phyloP scores from a whole-genome alignment of 1,139 yeast species.

The Yamadazyma diddensiae region DNA sequence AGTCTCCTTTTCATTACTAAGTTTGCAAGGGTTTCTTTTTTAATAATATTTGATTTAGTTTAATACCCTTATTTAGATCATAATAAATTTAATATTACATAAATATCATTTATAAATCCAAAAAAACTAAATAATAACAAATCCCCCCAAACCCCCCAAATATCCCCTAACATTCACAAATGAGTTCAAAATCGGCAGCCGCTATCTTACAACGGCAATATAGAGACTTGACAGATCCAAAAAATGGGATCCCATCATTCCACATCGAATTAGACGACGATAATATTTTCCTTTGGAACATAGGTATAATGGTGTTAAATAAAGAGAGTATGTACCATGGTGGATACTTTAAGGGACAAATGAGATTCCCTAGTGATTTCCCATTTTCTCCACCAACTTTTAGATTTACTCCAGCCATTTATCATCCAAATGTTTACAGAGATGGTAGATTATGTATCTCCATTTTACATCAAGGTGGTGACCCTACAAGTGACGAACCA shows the following conservation, averaged over 20 bases:
- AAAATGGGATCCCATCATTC: slow-evolving; percentile 86
- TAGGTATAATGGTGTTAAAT: slow-evolving; percentile 89
- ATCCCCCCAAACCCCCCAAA: no score
- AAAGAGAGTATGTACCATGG: slow-evolving; percentile 91
- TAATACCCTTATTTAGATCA: no score
- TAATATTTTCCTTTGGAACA: slow-evolving; percentile 88
- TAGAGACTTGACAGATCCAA: slow-evolving; percentile 90
- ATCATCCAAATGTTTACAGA: slow-evolving; percentile 91
- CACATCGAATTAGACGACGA: slow-evolving; percentile 86
- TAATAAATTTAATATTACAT: no score
- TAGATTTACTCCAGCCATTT: slow-evolving; percentile 90
- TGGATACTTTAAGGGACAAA: slow-evolving; percentile 93
- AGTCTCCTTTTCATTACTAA: slow-evolving; percentile 6
- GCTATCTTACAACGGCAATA: slow-evolving; percentile 89
- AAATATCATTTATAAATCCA: no score
- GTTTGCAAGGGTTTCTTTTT: no score
- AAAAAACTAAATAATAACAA: no score
- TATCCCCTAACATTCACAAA: no score
- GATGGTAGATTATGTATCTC: slow-evolving; percentile 94
- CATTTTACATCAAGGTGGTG: slow-evolving; percentile 86
- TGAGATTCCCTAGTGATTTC: slow-evolving; percentile 88
- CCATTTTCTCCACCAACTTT: slow-evolving; percentile 92
- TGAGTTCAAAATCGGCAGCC: slow-evolving; percentile 59
- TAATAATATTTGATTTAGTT: no score
- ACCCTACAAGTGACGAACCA: slow-evolving; percentile 84